These are phyloP conservation scores for Pyrenochaeta sp. DNA, from an alignment of 2,329 filamentous ascomycete genomes.

Conservation along the genomic window DNA sequence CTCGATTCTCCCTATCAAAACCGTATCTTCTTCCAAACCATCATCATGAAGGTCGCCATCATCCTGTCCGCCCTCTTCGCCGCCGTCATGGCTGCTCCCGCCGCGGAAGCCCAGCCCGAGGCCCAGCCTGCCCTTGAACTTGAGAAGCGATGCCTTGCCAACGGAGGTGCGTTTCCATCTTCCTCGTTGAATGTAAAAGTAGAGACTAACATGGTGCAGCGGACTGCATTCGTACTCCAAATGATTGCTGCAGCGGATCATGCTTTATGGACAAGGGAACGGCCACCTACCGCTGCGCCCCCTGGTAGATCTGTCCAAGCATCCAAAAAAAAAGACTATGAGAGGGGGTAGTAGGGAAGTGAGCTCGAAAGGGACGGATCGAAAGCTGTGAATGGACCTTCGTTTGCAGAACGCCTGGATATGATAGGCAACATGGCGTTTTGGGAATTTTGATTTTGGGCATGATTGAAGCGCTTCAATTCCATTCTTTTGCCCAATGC, in stretches of 20 bases:
- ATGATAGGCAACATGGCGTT: too few relatives aligned
- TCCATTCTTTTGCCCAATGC: neutral
- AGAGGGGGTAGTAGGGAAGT: neutral
- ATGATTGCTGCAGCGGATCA: slow-evolving; percentile 1
- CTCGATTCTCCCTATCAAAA: neutral
- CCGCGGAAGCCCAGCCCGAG: neutral
- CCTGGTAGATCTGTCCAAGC: too few relatives aligned
- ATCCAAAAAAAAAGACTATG: too few relatives aligned
- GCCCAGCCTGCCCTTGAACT: neutral
- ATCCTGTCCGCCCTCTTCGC: neutral
- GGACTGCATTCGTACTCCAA: neutral
- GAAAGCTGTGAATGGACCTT: too few relatives aligned
- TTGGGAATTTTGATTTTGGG: too few relatives aligned
- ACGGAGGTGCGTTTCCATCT: slow-evolving; percentile 4
- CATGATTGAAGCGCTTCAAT: neutral
- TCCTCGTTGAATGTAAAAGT: too few relatives aligned
- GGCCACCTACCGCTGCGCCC: slow-evolving; percentile 3
- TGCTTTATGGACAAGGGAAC: slow-evolving; percentile 8
- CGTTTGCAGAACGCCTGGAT: too few relatives aligned
- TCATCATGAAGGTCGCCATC: slow-evolving; percentile 1
- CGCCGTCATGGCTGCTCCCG: neutral
- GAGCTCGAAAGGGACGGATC: too few relatives aligned
- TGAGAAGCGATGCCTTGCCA: neutral
- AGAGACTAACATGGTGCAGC: neutral
- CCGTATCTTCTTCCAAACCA: neutral